Conservation (phyloP, 306 rosid species). For the Vachellia collinsii region DNA sequence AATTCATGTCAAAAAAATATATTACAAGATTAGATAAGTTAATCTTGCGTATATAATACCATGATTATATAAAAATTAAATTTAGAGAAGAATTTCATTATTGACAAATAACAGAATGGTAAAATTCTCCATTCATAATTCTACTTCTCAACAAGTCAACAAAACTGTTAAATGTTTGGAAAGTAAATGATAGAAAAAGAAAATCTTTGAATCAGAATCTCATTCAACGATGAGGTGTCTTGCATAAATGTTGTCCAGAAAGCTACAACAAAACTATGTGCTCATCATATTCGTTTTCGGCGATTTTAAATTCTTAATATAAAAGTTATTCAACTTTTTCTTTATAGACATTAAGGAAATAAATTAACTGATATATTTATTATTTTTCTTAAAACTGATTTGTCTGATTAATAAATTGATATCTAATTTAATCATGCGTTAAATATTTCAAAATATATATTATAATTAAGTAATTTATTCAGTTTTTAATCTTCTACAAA, state of each 20-base stretch:
- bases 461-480: too few relatives aligned
- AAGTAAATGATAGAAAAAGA: not conserved
- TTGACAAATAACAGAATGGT: not conserved
- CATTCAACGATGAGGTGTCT: not conserved
- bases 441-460: too few relatives aligned
- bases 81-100: not conserved
- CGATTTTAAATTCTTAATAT: too few relatives aligned
- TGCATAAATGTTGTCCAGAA: not conserved
- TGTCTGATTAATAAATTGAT: too few relatives aligned
- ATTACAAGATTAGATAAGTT: not conserved
- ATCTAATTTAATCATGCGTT: too few relatives aligned
- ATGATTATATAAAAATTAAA: not conserved
- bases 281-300: not conserved
- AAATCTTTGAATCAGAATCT: not conserved
- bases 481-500: too few relatives aligned
- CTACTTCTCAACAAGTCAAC: not conserved
- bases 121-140: not conserved
- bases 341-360: too few relatives aligned
- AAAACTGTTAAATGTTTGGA: not conserved
- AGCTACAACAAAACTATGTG: not conserved
- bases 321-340: too few relatives aligned
- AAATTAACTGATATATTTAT: too few relatives aligned
- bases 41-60: not conserved
- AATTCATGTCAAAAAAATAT: not conserved
- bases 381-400: too few relatives aligned